Percentiles rank a stretch among this genome's conserved stretches.
Evolutionary conservation across 345 rosid species (phyloP).

Genomic region (Lepidium aucheri): DNA sequence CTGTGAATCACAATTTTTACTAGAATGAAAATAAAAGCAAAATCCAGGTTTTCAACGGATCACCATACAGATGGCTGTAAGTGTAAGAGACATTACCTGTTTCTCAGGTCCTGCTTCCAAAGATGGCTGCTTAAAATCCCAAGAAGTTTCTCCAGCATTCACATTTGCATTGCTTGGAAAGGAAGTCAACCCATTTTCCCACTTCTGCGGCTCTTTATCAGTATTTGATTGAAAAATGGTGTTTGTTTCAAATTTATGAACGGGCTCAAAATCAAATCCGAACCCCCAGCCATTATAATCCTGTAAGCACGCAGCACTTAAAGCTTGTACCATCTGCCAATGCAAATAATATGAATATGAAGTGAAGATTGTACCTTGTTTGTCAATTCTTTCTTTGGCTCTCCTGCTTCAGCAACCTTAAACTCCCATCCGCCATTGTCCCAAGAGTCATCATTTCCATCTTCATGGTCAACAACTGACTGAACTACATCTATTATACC

Average conservation of each 20-base stretch:
- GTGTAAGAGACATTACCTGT: conserved; percentile 32
- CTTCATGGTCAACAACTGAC: neutral
- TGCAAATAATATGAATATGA: neutral
- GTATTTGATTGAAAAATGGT: neutral
- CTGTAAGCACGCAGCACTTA: conserved; percentile 16
- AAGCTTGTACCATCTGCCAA: conserved; percentile 15
- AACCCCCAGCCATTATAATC: conserved; percentile 34
- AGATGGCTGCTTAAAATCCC: conserved; percentile 44
- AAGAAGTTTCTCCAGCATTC: conserved; percentile 27
- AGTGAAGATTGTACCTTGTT: conserved; percentile 13
- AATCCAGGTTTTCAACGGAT: neutral
- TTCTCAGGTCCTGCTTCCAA: conserved; percentile 32
- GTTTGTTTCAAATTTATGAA: conserved; percentile 11
- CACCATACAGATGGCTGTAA: neutral
- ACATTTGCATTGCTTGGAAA: conserved; percentile 1
- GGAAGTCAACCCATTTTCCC: conserved; percentile 8
- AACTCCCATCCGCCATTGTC: conserved; percentile 38
- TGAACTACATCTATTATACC: neutral
- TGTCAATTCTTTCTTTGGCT: neutral
- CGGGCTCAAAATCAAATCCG: conserved; percentile 24
- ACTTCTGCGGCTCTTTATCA: conserved; percentile 21
- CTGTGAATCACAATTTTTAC: conserved; percentile 19
- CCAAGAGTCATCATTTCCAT: conserved; percentile 19
- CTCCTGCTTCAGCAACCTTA: conserved; percentile 24
- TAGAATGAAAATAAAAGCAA: neutral